Conservation (phyloP, 345 rosid species). For the Lagerstroemia speciosa region DNA sequence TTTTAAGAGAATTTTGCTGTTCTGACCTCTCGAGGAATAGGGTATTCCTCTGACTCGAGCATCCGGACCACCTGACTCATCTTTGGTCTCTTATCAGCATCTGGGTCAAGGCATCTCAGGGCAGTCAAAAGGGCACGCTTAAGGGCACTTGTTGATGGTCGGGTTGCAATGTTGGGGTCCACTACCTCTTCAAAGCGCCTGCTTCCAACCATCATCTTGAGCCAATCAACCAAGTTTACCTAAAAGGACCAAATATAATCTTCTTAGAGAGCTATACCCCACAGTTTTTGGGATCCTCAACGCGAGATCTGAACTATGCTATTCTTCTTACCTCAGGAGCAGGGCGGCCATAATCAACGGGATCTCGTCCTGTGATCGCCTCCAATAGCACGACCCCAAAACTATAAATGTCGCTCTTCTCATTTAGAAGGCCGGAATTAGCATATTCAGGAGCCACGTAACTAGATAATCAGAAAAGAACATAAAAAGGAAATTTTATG, state of each 20-base stretch:
- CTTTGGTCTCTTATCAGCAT: constrained; percentile 85
- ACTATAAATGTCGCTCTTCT: constrained; percentile 96
- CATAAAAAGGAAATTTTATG: neutral
- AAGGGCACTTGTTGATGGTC: constrained; percentile 78
- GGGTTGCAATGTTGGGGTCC: constrained; percentile 61
- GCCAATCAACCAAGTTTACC: constrained; percentile 96
- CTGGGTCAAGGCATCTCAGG: constrained; percentile 94
- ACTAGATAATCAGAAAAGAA: constrained; percentile 25
- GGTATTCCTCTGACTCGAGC: constrained; percentile 93
- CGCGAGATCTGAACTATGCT: neutral
- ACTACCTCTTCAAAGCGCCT: constrained; percentile 77
- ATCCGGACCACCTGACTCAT: constrained; percentile 95
- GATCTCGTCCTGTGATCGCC: constrained; percentile 98
- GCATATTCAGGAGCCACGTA: constrained; percentile 98
- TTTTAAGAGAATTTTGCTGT: constrained; percentile 2
- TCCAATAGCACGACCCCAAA: constrained; percentile 88
- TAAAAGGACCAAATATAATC: constrained; percentile 13
- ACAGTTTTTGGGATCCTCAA: neutral
- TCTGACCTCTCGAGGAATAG: constrained; percentile 74
- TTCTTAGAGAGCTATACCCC: neutral
- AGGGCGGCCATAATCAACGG: constrained; percentile 82
- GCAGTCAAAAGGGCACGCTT: constrained; percentile 90
- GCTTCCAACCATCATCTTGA: constrained; percentile 86
- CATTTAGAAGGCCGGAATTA: constrained; percentile 81
- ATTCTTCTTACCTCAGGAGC: constrained; percentile 57